Base-by-base conservation (phyloP, 2,329 filamentous ascomycete species). In the Trematosphaeria pertusa region DNA sequence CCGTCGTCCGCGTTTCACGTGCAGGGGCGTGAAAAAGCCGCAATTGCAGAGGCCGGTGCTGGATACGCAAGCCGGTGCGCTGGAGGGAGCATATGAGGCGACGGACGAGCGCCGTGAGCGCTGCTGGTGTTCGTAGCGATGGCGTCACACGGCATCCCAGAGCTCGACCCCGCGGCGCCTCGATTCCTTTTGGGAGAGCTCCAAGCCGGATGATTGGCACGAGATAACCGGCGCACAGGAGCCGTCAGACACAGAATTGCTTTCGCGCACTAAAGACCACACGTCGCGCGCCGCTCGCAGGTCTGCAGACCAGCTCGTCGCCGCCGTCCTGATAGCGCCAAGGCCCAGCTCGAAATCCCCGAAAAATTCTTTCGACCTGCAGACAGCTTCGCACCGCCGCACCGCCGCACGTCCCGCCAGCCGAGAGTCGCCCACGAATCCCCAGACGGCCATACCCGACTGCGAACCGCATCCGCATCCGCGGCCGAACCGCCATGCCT, bases 401-500 rank as follows among this genome's bases (percentile, higher is more conserved):
- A 45, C 50, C 55, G 58, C 52, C 58, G 53, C 45, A 55, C 53
- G 55, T 57, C 43, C 57, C 52, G 43, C 42, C 49, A 57, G 56
- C 61, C 64, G 64, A 62, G 43, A 48, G 47, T 54, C 50, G n/a
- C n/a, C 50, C 60, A 56, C 52, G 50, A 47, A 59, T 49, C 60
- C 51, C 59, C 39, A 39, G 17, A 39, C 48, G n/a, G n/a, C n/a
- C n/a, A 46, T 43, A 45, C 53, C 61, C 54, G 58, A 55, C 52
- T 46, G 42, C 40, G 43, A 49, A 26, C 37, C 48, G 50, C 21
- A 10, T 20, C 38, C 43, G 36, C 37, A 51, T 56, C 58, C 58
- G 58, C 54, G 51, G 53, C 56, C 56, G 50, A 52, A 26, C 31
- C 64, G 67, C 48, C 50, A 80, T 80, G 77, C 77, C 77, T 50